phyloP scores from a whole-genome alignment of 108 stramenopile species.

The Fistulifera pelliculosa region DNA sequence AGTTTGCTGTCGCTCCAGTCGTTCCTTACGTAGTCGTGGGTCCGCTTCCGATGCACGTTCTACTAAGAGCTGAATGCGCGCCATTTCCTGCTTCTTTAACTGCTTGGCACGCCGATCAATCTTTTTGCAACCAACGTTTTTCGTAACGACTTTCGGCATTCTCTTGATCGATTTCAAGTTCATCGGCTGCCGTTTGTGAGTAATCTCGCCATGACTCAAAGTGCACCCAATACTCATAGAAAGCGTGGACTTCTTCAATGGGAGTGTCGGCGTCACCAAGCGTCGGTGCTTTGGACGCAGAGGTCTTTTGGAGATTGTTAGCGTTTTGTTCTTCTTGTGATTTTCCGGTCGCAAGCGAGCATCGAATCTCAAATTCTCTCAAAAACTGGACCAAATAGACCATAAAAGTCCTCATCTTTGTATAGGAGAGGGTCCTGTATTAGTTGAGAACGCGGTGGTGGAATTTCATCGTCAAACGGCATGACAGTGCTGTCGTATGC shows the following conservation, averaged over 20 bases:
- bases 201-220: constrained; percentile 98
- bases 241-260: constrained; percentile 77
- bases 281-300: constrained; percentile 42
- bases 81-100: constrained; percentile 89
- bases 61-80: constrained; percentile 83
- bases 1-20: constrained; percentile 36
- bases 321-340: constrained; percentile 7
- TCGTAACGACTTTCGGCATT: constrained; percentile 89
- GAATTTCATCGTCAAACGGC: constrained; percentile 92
- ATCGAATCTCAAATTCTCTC: constrained; percentile 88
- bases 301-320: constrained; percentile 20
- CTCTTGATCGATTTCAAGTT: constrained; percentile 62
- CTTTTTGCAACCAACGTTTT: constrained; percentile 96
- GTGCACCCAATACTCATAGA: constrained; percentile 95
- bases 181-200: constrained; percentile 60
- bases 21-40: constrained; percentile 78
- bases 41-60: constrained; percentile 90
- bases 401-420: constrained; percentile 29
- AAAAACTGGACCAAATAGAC: constrained; percentile 45
- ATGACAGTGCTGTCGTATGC: constrained; percentile 88
- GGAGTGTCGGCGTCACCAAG: constrained; percentile 86
- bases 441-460: constrained; percentile 27
- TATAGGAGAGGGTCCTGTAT: constrained; percentile 5
- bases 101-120: constrained; percentile 86
- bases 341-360: constrained; percentile 28